Conservation (phyloP, 345 rosid species). For the Bruguiera gymnorhiza region DNA sequence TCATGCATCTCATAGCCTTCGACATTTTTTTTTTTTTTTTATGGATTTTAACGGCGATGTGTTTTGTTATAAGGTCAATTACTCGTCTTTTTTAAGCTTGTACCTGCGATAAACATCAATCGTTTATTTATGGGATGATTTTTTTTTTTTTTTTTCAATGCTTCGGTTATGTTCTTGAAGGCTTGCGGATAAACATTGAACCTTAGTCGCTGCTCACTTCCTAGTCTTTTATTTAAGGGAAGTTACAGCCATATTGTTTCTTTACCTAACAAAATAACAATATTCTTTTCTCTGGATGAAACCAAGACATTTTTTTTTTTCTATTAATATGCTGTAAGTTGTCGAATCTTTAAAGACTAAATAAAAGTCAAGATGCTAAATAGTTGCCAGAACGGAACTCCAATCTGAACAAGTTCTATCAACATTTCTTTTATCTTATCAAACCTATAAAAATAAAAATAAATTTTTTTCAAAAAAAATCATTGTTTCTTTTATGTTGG, state of each 20-base stretch:
- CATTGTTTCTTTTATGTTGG: too few relatives aligned
- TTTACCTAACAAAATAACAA: slow-evolving; percentile 18
- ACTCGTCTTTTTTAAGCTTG: too few relatives aligned
- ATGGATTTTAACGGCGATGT: too few relatives aligned
- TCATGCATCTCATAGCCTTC: neutral
- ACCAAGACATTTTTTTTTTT: too few relatives aligned
- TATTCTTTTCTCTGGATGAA: neutral
- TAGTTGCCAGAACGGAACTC: slow-evolving; percentile 8
- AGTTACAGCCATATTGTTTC: slow-evolving; percentile 5
- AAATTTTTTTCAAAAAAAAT: too few relatives aligned
- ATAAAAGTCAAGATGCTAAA: neutral
- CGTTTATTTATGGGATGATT: too few relatives aligned
- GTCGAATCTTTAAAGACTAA: neutral
- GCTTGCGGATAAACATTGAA: too few relatives aligned
- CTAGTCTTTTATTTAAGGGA: neutral
- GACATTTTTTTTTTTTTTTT: neutral
- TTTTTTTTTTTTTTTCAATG: too few relatives aligned
- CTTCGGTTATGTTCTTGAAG: too few relatives aligned
- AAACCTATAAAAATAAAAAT: too few relatives aligned
- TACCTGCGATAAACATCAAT: too few relatives aligned
- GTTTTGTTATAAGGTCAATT: neutral
- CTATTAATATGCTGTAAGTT: too few relatives aligned
- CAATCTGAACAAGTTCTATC: neutral
- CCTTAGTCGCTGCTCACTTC: slow-evolving; percentile 26
- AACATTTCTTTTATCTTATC: neutral